These are phyloP conservation scores for Venustampulla echinocandica DNA, from an alignment of 495 filamentous ascomycete species.

Conservation along the genomic window DNA sequence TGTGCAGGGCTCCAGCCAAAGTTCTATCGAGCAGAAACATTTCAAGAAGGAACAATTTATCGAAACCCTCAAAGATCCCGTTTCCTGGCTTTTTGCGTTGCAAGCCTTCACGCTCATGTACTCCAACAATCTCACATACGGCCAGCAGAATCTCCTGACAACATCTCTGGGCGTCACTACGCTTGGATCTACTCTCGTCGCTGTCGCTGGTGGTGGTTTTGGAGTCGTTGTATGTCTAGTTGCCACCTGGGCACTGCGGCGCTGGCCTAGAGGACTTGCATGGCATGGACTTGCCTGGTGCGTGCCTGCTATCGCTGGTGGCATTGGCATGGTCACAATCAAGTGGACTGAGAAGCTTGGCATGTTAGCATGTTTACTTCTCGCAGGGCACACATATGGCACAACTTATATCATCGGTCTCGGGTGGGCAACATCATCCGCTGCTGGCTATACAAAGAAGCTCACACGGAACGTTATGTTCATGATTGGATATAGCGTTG, in stretches of 20 bases:
- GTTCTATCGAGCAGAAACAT: conserved; percentile 61
- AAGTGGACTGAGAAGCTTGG: conserved; percentile 36
- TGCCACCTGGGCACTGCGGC: conserved; percentile 53
- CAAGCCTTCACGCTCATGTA: conserved; percentile 24
- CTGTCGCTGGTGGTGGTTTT: conserved; percentile 32
- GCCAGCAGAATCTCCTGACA: conserved; percentile 18
- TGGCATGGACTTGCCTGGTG: conserved; percentile 43
- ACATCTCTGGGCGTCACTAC: conserved; percentile 62
- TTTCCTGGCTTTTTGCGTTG: conserved; percentile 34
- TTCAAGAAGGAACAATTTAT: conserved; percentile 56
- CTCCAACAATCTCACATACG: conserved; percentile 23
- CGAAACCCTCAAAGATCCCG: conserved; percentile 48
- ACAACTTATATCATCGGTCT: conserved; percentile 25
- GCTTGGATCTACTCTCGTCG: conserved; percentile 25
- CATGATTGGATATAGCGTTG: conserved; percentile 1
- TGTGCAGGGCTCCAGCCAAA: conserved; percentile 38
- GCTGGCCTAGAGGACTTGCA: conserved; percentile 55
- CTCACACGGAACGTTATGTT: background rate
- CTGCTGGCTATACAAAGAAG: conserved; percentile 6
- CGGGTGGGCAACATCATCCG: conserved; percentile 1
- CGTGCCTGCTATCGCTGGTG: conserved; percentile 38
- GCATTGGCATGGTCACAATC: conserved; percentile 55
- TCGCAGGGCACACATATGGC: conserved; percentile 21
- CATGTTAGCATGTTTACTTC: conserved; percentile 21
- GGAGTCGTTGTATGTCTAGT: conserved; percentile 41